Conservation (phyloP, 371 early-diverging fungal genomes). For the Syncephalastrum contaminatum region DNA sequence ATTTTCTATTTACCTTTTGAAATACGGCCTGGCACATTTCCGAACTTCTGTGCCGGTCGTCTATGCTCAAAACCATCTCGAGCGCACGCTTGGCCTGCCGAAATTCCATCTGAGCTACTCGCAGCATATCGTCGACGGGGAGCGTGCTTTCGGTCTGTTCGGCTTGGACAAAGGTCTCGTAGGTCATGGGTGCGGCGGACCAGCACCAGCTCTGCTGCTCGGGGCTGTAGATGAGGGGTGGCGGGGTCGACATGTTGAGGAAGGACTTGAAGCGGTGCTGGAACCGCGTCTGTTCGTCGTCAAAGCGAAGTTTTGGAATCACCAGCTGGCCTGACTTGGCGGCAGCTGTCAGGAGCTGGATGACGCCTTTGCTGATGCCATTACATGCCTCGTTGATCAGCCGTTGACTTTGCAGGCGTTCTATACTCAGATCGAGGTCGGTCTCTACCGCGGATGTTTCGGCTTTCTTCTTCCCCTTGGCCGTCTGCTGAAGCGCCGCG, state of each 20-base stretch:
- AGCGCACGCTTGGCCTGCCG: slow-evolving; percentile 29
- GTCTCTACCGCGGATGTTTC: too few species aligned
- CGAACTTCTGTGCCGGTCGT: slow-evolving; percentile 27
- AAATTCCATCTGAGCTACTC: slow-evolving; percentile 24
- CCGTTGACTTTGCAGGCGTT: too few species aligned
- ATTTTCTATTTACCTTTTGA: slow-evolving; percentile 31
- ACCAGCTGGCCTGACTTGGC: slow-evolving; percentile 36
- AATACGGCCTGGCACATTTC: slow-evolving; percentile 46
- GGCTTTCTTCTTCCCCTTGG: too few species aligned
- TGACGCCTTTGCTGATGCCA: too few species aligned
- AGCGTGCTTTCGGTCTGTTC: slow-evolving; percentile 13
- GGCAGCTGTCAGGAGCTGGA: too few species aligned
- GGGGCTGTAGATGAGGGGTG: slow-evolving; percentile 16
- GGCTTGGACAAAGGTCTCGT: slow-evolving; percentile 18
- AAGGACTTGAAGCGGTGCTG: slow-evolving; percentile 65
- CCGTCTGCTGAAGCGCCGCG: slow-evolving; percentile 1
- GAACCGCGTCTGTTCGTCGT: slow-evolving; percentile 56
- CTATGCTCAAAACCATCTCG: slow-evolving; percentile 21
- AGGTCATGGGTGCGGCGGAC: slow-evolving; percentile 13
- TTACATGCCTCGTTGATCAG: too few species aligned
- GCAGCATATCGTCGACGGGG: slow-evolving; percentile 28
- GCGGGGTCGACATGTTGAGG: slow-evolving; percentile 46
- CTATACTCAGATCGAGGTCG: too few species aligned
- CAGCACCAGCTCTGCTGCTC: too few species aligned
- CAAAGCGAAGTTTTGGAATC: slow-evolving; percentile 41